Evolutionary conservation across 2,329 filamentous ascomycete species (phyloP).

Genomic region (Elsinoe arachidis): DNA sequence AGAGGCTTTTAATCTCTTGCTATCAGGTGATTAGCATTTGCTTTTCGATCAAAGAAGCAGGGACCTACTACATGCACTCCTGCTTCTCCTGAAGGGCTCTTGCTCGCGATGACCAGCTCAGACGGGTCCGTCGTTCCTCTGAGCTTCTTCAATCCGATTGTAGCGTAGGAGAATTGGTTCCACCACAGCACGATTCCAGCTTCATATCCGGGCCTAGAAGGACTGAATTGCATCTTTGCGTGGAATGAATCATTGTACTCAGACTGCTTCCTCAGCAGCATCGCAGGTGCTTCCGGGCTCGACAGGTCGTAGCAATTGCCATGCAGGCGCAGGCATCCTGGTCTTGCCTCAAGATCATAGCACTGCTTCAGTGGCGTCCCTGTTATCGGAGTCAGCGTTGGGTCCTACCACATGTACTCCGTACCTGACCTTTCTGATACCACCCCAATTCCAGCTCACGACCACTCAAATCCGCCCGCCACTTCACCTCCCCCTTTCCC

Average conservation of each 20-base stretch:
- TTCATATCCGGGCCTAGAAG: conserved; percentile 37
- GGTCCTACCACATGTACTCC: not conserved
- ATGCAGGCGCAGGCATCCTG: conserved; percentile 39
- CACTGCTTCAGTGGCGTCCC: not conserved
- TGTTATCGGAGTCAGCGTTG: not conserved
- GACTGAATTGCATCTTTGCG: conserved; percentile 39
- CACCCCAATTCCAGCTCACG: conserved; percentile 29
- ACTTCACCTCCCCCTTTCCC: conserved; percentile 20
- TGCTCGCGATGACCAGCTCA: not conserved
- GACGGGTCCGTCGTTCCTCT: conserved; percentile 1
- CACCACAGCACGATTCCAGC: conserved; percentile 48
- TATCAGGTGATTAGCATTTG: too few relatives aligned
- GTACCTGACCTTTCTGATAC: conserved; percentile 31
- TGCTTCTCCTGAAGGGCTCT: not conserved
- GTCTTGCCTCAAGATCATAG: conserved; percentile 19
- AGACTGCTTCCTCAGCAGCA: conserved; percentile 48
- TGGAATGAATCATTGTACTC: conserved; percentile 36
- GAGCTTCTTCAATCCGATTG: conserved; percentile 33
- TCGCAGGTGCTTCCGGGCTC: conserved; percentile 42
- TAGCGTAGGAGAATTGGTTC: conserved; percentile 41
- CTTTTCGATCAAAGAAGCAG: too few relatives aligned
- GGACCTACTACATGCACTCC: too few relatives aligned
- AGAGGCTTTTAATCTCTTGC: too few relatives aligned
- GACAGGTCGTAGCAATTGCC: conserved; percentile 46
- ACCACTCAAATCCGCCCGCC: conserved; percentile 33